A percentile compares a stretch with the other conserved stretches of the same genome.
phyloP scores from a whole-genome alignment of 1,139 yeast genomes.

The Hyphopichia fennica region DNA sequence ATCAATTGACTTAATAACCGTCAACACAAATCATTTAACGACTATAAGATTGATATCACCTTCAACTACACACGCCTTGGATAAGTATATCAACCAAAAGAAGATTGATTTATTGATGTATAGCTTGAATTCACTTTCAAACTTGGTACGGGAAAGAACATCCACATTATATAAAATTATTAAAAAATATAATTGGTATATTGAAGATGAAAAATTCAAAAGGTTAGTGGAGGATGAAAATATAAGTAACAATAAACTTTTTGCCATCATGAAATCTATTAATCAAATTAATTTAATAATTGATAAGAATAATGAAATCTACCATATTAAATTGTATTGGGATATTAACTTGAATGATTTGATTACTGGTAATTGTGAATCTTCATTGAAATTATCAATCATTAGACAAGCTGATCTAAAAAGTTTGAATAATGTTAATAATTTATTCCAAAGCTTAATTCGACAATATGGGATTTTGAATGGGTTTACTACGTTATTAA shows the following conservation, averaged over 20 bases:
- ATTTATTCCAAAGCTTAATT: slow-evolving; percentile 21
- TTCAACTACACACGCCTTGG: slow-evolving; percentile 18
- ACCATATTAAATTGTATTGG: slow-evolving; percentile 23
- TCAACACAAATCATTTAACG: slow-evolving; percentile 6
- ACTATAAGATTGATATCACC: slow-evolving; percentile 21
- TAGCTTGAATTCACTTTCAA: slow-evolving; percentile 33
- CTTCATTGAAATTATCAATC: slow-evolving; percentile 16
- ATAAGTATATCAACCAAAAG: slow-evolving; percentile 25
- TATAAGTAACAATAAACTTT: slow-evolving; percentile 8
- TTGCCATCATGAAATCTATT: slow-evolving; percentile 20
- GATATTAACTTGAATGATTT: slow-evolving; percentile 22
- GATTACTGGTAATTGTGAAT: slow-evolving; percentile 27
- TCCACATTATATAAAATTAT: slow-evolving; percentile 20
- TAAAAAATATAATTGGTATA: slow-evolving; percentile 12
- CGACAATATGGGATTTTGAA: slow-evolving; percentile 25
- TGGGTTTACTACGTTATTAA: slow-evolving; percentile 24
- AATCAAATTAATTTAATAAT: slow-evolving; percentile 17
- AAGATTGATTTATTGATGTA: slow-evolving; percentile 31
- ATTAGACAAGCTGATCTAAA: slow-evolving; percentile 4
- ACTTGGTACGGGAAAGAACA: slow-evolving; percentile 21
- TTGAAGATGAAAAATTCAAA: slow-evolving; percentile 4
- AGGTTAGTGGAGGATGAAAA: slow-evolving; percentile 4
- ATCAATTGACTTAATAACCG: slow-evolving; percentile 13
- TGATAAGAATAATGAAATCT: neutral
- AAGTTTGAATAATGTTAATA: neutral